These are phyloP conservation scores for Exophiala calicioides DNA, from an alignment of 2,329 filamentous ascomycete species.

Conservation along the genomic window DNA sequence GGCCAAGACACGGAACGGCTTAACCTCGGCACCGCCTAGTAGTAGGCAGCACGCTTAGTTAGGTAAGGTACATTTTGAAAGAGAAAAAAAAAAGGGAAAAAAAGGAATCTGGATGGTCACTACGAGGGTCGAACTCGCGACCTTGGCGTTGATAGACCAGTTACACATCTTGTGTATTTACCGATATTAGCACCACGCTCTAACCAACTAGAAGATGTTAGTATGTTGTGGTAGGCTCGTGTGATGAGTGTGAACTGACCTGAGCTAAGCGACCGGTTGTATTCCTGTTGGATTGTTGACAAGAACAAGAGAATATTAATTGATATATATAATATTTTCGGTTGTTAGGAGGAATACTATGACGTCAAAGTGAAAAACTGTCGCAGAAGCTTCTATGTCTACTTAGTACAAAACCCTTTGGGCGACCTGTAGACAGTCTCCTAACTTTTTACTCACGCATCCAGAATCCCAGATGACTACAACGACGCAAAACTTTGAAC, in stretches of 20 bases:
- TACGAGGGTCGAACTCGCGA: slow-evolving; percentile 25
- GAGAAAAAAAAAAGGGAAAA: slow-evolving; percentile 14
- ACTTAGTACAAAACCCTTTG: no score
- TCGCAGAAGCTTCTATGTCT: no score
- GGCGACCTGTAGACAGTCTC: no score
- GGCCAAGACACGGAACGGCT: no score
- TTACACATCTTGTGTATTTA: slow-evolving; percentile 2
- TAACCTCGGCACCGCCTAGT: no score
- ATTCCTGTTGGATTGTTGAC: slow-evolving; percentile 7
- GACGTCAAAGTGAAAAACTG: no score
- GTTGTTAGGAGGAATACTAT: no score
- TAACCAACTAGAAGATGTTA: not conserved
- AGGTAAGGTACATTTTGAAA: slow-evolving; percentile 1
- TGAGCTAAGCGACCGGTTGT: slow-evolving; percentile 22
- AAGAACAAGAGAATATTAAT: not conserved
- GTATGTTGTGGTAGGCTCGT: not conserved
- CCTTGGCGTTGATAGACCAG: slow-evolving; percentile 19
- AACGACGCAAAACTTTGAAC: no score
- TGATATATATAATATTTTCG: slow-evolving; percentile 4
- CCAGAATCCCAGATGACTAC: no score
- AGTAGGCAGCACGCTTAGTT: not conserved
- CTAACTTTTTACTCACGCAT: no score
- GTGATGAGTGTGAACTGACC: slow-evolving; percentile 2
- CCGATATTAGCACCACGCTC: slow-evolving; percentile 22
- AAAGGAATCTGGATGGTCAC: slow-evolving; percentile 12